A percentile compares a stretch with the other conserved stretches of the same genome.
These are phyloP conservation scores for Magnusiomyces ingens DNA, from an alignment of 1,139 yeast genomes.

Conservation along the genomic window DNA sequence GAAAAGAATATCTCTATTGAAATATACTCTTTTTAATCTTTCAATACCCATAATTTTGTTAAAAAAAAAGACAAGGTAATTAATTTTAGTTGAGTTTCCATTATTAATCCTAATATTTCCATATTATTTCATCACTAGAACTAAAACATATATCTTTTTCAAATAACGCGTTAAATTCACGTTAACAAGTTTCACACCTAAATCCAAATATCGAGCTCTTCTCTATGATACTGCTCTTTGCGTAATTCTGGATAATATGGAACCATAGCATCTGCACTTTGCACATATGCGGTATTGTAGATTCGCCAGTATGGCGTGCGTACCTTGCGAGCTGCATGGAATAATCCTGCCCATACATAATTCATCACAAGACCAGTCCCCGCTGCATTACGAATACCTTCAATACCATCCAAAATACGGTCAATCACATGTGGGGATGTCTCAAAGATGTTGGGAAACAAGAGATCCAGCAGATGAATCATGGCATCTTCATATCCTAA, in stretches of 20 bases:
- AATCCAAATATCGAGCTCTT: constrained; percentile 41
- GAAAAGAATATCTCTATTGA: no score
- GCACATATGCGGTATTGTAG: constrained; percentile 71
- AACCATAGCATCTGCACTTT: constrained; percentile 66
- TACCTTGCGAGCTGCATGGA: constrained; percentile 89
- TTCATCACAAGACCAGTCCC: constrained; percentile 73
- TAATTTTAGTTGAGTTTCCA: no score
- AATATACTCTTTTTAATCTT: no score
- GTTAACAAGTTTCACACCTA: constrained; percentile 19
- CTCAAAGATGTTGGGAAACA: constrained; percentile 82
- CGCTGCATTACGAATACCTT: constrained; percentile 61
- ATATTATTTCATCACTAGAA: neutral
- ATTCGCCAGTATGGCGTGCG: constrained; percentile 80
- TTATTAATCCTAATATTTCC: no score
- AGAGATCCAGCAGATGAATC: constrained; percentile 63
- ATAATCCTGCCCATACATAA: constrained; percentile 81
- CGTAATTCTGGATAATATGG: constrained; percentile 71
- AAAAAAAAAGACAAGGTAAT: no score
- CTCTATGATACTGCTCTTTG: constrained; percentile 27
- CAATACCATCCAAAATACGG: constrained; percentile 75
- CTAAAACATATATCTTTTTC: neutral
- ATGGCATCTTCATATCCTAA: constrained; percentile 68
- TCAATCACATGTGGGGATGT: constrained; percentile 92
- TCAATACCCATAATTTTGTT: no score
- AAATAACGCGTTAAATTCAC: neutral